Conservation (phyloP, 2,329 filamentous ascomycete species). For the Fusarium tricinctum region DNA sequence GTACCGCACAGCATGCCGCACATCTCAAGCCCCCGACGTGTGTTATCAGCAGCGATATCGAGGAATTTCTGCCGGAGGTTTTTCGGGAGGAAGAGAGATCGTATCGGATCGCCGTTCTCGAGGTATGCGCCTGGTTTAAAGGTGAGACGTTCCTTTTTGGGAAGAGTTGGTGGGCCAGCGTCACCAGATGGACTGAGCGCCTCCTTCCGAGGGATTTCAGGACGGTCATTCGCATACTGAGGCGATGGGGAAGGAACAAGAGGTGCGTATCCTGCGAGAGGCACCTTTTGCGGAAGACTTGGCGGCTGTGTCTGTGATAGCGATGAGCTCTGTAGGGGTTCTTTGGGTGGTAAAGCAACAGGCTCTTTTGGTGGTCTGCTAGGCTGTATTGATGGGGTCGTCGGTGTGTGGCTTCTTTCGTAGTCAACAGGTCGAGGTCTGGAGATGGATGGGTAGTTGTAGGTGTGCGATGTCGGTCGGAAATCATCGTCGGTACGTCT, state of each 20-base stretch:
- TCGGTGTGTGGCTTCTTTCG: conserved; percentile 47
- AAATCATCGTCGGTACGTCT: conserved; percentile 45
- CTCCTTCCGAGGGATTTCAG: conserved; percentile 52
- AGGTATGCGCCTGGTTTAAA: conserved; percentile 83
- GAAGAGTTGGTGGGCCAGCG: conserved; percentile 45
- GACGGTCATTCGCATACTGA: conserved; percentile 29
- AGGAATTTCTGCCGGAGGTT: conserved; percentile 82
- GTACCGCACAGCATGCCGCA: conserved; percentile 95
- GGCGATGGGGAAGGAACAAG: conserved; percentile 41
- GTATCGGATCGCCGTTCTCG: conserved; percentile 88
- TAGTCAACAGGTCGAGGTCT: conserved; percentile 65
- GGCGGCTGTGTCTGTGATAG: conserved; percentile 36
- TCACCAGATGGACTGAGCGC: conserved; percentile 20
- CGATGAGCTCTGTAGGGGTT: conserved; percentile 32
- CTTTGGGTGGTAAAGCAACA: conserved; percentile 42
- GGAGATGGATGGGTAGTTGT: conserved; percentile 70
- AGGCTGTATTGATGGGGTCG: conserved; percentile 50
- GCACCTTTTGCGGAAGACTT: conserved; percentile 51
- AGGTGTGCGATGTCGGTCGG: conserved; percentile 53
- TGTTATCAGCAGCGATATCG: conserved; percentile 80
- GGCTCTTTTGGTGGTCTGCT: conserved; percentile 53
- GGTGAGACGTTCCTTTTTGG: conserved; percentile 74
- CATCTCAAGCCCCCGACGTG: conserved; percentile 85
- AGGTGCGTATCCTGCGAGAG: conserved; percentile 43
- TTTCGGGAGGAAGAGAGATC: conserved; percentile 87